phyloP scores from a whole-genome alignment of 331 rosid species.

The Acacia pycnantha region DNA sequence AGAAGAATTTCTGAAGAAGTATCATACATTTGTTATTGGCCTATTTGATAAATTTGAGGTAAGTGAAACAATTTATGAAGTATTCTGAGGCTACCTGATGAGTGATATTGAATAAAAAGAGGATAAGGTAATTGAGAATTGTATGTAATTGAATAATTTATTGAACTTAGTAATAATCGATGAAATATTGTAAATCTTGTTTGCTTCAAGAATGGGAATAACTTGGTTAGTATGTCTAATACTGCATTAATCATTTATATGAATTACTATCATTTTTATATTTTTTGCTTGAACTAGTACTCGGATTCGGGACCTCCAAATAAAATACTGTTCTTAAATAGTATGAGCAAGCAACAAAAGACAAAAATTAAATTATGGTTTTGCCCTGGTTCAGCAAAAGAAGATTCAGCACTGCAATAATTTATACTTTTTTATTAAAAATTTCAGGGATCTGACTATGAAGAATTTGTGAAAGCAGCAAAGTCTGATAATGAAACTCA shows the following conservation, averaged over 20 bases:
- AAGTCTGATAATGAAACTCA: constrained; percentile 73
- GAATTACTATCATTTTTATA: too few relatives aligned
- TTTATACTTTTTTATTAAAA: constrained; percentile 4
- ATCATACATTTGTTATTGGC: constrained; percentile 63
- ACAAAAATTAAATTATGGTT: background rate
- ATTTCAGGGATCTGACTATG: constrained; percentile 63
- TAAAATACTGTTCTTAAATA: background rate
- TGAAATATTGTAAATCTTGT: background rate
- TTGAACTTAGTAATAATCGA: background rate
- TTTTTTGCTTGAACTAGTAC: too few relatives aligned
- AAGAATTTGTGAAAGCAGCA: constrained; percentile 76
- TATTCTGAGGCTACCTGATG: constrained; percentile 7
- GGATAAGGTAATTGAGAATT: background rate
- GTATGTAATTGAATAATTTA: background rate
- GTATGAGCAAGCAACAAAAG: background rate
- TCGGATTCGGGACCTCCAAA: too few relatives aligned
- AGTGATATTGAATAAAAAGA: background rate
- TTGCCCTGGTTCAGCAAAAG: background rate
- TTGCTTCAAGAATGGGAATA: background rate
- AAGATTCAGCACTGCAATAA: background rate
- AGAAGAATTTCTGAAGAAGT: constrained; percentile 58
- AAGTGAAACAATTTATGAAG: constrained; percentile 15
- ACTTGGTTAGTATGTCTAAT: background rate
- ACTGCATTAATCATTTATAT: background rate
- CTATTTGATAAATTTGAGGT: constrained; percentile 73